A percentile compares a stretch with the other conserved stretches of the same genome.
Evolutionary conservation across 148 eudicot species (phyloP).

Genomic region (Silene uniflora): DNA sequence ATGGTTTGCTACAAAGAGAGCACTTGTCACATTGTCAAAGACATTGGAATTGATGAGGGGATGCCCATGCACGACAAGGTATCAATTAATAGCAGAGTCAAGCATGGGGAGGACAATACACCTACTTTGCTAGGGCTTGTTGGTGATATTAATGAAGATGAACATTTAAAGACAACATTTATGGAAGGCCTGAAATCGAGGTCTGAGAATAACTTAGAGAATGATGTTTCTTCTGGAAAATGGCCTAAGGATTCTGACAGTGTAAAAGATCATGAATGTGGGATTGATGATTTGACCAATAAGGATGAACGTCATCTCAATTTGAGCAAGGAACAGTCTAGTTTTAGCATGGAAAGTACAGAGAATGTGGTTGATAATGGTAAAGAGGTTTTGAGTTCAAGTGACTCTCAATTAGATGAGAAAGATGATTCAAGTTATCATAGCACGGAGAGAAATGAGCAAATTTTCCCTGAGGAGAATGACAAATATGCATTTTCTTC

Average conservation of each 20-base stretch:
- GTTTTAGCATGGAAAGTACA: conserved; percentile 3
- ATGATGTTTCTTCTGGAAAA: conserved; percentile 10
- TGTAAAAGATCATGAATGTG: conserved; percentile 21
- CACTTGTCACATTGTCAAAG: conserved; percentile 52
- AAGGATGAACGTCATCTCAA: conserved; percentile 20
- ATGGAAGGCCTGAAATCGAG: conserved; percentile 24
- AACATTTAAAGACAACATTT: conserved; percentile 18
- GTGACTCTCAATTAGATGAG: conserved; percentile 17
- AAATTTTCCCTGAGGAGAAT: conserved; percentile 23
- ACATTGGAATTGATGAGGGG: conserved; percentile 82
- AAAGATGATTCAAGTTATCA: conserved; percentile 23
- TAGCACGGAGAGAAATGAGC: conserved; percentile 23
- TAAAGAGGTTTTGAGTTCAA: conserved; percentile 3
- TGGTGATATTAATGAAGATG: conserved; percentile 18
- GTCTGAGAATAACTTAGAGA: conserved; percentile 24
- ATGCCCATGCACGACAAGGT: conserved; percentile 39
- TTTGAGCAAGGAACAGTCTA: conserved; percentile 16
- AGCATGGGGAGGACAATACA: conserved; percentile 21
- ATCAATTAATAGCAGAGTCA: conserved; percentile 30
- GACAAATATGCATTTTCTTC: background rate
- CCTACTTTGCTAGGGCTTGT: conserved; percentile 20
- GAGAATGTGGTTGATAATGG: conserved; percentile 12
- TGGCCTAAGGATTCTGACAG: conserved; percentile 12
- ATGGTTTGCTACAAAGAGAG: conserved; percentile 58
- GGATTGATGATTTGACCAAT: conserved; percentile 19